Conservation (phyloP, 23 red algal species). For the Gracilaria caudata region DNA sequence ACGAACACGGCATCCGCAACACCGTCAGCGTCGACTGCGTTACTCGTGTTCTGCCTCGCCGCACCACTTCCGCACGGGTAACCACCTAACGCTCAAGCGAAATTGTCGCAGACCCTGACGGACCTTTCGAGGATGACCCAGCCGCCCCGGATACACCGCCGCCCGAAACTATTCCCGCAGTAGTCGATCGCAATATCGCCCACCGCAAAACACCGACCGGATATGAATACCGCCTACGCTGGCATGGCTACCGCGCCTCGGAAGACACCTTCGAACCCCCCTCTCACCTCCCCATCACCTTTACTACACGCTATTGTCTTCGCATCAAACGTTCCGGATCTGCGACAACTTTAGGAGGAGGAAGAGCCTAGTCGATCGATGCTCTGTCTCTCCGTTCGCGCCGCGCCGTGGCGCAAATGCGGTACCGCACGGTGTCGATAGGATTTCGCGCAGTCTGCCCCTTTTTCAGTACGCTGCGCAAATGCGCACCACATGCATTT, state of each 20-base stretch:
- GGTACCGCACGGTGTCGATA: too few relatives aligned
- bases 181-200: neutral
- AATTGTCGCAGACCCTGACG: neutral
- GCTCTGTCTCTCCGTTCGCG: too few relatives aligned
- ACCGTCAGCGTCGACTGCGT: constrained; percentile 4
- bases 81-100: neutral
- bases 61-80: neutral
- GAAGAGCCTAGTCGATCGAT: too few relatives aligned
- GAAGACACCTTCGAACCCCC: constrained; percentile 4
- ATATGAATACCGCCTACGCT: neutral
- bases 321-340: too few relatives aligned
- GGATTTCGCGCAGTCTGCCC: too few relatives aligned
- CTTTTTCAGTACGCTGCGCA: too few relatives aligned
- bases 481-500: too few relatives aligned
- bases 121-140: neutral
- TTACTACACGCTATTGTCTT: too few relatives aligned
- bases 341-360: too few relatives aligned
- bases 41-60: neutral
- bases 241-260: neutral
- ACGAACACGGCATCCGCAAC: neutral
- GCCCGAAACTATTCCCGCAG: neutral
- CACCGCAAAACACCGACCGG: neutral
- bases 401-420: too few relatives aligned
- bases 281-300: neutral
- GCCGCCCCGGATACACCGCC: neutral